These are phyloP conservation scores for Suhomyces yuchorum DNA, from an alignment of 1,139 yeast species.

Conservation along the genomic window DNA sequence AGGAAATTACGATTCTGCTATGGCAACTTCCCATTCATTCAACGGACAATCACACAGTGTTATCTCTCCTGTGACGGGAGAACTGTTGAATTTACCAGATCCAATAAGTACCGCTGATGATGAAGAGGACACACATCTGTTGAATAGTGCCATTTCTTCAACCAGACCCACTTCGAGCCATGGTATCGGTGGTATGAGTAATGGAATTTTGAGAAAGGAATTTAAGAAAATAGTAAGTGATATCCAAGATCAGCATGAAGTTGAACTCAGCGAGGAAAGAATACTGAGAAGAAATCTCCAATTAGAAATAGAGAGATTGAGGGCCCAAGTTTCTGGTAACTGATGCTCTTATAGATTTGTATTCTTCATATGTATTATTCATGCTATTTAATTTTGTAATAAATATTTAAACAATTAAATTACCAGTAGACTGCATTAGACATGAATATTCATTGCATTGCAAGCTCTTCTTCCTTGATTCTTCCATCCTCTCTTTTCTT, in stretches of 20 bases:
- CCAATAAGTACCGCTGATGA: conserved; percentile 17
- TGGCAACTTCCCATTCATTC: conserved; percentile 16
- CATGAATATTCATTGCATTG: no score
- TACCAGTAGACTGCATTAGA: neutral
- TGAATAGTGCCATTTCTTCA: conserved; percentile 16
- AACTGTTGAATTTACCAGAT: conserved; percentile 15
- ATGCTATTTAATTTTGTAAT: conserved; percentile 1
- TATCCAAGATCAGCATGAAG: conserved; percentile 62
- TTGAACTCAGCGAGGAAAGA: conserved; percentile 59
- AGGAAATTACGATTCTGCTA: conserved; percentile 10
- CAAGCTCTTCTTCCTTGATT: neutral
- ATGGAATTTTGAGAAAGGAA: conserved; percentile 63
- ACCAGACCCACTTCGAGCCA: conserved; percentile 23
- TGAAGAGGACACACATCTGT: conserved; percentile 21
- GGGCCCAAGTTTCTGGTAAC: conserved; percentile 5
- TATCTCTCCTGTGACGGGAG: conserved; percentile 33
- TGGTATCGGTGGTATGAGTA: conserved; percentile 27
- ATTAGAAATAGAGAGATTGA: conserved; percentile 32
- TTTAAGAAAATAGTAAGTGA: conserved; percentile 68
- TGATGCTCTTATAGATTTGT: conserved; percentile 6
- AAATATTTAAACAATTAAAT: neutral
- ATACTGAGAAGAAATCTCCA: conserved; percentile 53
- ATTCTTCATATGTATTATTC: conserved; percentile 11
- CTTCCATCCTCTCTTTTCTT: no score
- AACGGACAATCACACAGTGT: conserved; percentile 12